Percentiles rank a stretch among this genome's conserved stretches.
Conservation (phyloP, 768 basidiomycete genomes). For the Boletus sensibilis region DNA sequence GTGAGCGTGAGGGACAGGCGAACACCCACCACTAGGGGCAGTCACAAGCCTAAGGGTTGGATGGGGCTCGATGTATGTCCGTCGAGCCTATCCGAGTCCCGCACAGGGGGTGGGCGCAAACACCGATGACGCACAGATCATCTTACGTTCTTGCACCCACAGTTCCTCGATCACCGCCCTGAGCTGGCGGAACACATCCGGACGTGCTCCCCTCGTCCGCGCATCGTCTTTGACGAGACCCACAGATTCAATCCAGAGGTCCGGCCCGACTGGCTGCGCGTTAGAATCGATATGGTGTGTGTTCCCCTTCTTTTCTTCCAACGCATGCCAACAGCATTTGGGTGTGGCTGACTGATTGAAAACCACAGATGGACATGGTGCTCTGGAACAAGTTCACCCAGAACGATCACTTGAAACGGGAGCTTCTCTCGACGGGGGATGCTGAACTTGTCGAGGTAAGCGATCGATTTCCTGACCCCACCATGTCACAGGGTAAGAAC, state of each 20-base stretch:
- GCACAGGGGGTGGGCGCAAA: conserved; percentile 8
- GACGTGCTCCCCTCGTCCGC: conserved; percentile 33
- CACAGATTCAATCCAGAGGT: conserved; percentile 38
- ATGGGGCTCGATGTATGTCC: background rate
- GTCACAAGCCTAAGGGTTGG: background rate
- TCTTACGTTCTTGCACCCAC: conserved; percentile 14
- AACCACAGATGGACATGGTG: conserved; percentile 39
- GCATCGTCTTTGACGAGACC: conserved; percentile 35
- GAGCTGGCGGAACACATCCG: conserved; percentile 37
- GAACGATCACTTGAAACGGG: conserved; percentile 34
- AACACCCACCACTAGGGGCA: background rate
- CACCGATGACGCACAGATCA: conserved; percentile 15
- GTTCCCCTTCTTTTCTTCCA: conserved; percentile 7
- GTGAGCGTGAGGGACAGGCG: conserved; percentile 17
- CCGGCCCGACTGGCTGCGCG: conserved; percentile 34
- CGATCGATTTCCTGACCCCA: conserved; percentile 6
- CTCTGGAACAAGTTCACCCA: conserved; percentile 42
- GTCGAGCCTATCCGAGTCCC: background rate
- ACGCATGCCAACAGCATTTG: conserved; percentile 13
- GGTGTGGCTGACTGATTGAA: conserved; percentile 2
- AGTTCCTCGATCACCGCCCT: conserved; percentile 37
- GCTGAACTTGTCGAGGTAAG: conserved; percentile 41
- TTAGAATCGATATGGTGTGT: conserved; percentile 34
- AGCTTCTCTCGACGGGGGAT: conserved; percentile 38
- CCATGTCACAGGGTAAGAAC: conserved; percentile 4